Evolutionary conservation across 2,329 filamentous ascomycete species (phyloP).

Genomic region (Periconia macrospinosa): DNA sequence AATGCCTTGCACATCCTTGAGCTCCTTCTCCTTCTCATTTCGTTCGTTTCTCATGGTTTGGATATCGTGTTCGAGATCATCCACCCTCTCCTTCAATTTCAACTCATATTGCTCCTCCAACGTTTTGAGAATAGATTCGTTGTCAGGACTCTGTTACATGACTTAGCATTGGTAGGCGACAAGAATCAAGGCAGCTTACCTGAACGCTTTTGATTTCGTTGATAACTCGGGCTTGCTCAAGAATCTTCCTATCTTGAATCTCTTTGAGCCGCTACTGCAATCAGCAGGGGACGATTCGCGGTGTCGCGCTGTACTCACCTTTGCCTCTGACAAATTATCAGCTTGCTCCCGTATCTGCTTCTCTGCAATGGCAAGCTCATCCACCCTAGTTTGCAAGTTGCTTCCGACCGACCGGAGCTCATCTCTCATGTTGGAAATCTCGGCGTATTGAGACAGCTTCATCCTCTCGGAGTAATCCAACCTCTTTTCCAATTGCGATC

Average conservation of each 20-base stretch:
- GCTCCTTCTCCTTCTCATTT: constrained; percentile 12
- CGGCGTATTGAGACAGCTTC: neutral
- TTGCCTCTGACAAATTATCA: neutral
- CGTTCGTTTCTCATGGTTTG: constrained; percentile 12
- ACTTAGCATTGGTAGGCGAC: neutral
- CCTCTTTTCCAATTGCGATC: constrained; percentile 18
- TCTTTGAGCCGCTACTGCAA: neutral
- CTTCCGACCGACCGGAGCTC: constrained; percentile 13
- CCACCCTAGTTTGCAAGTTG: constrained; percentile 9
- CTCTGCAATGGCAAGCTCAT: constrained; percentile 7
- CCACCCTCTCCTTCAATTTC: constrained; percentile 14
- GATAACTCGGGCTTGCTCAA: neutral
- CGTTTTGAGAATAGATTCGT: constrained; percentile 1
- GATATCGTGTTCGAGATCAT: constrained; percentile 12
- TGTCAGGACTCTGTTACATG: constrained; percentile 1
- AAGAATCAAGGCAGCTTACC: neutral
- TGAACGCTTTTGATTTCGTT: constrained; percentile 1
- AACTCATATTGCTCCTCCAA: constrained; percentile 10
- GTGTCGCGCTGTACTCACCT: constrained; percentile 2
- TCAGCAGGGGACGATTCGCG: neutral
- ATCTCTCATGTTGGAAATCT: constrained; percentile 11
- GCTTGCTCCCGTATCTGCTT: constrained; percentile 8
- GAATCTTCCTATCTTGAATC: constrained; percentile 3
- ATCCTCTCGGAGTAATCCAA: constrained; percentile 11
- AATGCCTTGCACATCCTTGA: constrained; percentile 1